These are phyloP conservation scores for Ophiosphaerella herpotricha DNA, from an alignment of 2,329 filamentous ascomycete genomes.

Conservation along the genomic window DNA sequence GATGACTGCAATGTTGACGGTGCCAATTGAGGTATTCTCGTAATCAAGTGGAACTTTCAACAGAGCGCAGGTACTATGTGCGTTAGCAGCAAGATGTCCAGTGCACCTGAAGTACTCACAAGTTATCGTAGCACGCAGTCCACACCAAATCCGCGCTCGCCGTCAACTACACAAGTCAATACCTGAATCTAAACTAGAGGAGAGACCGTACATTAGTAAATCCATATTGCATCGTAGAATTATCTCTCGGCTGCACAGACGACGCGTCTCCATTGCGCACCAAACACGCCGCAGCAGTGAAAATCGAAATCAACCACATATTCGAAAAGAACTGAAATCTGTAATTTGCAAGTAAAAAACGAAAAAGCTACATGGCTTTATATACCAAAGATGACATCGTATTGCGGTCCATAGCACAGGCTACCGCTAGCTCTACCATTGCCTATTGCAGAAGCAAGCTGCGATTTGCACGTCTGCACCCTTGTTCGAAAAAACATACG, in stretches of 20 bases:
- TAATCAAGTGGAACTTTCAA: slow-evolving; percentile 29
- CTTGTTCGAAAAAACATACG: too few species aligned
- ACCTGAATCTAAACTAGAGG: not conserved
- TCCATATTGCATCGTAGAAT: not conserved
- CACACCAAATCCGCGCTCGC: not conserved
- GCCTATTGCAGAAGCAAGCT: too few species aligned
- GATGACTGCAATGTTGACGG: slow-evolving; percentile 17
- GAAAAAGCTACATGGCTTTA: not conserved
- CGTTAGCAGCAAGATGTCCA: not conserved
- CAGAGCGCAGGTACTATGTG: slow-evolving; percentile 14
- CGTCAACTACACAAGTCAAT: not conserved
- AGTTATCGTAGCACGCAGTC: slow-evolving; percentile 1
- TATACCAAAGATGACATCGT: not conserved
- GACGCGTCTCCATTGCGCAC: not conserved
- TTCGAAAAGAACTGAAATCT: not conserved
- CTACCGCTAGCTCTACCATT: too few species aligned
- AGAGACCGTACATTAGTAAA: not conserved
- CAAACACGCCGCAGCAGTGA: not conserved
- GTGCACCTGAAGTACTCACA: not conserved
- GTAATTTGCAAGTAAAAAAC: not conserved
- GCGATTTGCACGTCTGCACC: too few species aligned
- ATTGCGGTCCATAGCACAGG: not conserved
- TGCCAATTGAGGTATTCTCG: slow-evolving; percentile 12
- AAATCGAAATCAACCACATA: not conserved
- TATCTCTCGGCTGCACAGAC: not conserved